Evolutionary conservation across 2,329 filamentous ascomycete species (phyloP).

Genomic region (Graphilbum ipis-grandicollis): DNA sequence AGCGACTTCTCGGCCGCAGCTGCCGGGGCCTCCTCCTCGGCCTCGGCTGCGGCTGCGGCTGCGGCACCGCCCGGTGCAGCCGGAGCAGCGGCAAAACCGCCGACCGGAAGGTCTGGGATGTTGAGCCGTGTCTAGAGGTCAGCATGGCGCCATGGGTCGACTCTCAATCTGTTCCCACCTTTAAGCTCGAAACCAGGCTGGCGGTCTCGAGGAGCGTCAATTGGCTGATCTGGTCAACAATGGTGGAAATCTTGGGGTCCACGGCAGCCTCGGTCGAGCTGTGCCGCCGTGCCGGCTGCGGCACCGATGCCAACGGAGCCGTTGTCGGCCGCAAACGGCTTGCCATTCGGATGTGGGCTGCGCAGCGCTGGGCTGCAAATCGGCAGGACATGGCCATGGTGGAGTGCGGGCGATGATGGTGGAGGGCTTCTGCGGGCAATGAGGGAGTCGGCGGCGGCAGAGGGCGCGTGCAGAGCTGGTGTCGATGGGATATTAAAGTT

Average conservation of each 20-base stretch:
- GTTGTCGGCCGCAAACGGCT: conserved; percentile 27
- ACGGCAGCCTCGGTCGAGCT: conserved; percentile 65
- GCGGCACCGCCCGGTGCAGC: conserved; percentile 37
- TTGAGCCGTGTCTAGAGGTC: conserved; percentile 64
- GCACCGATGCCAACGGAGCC: no score
- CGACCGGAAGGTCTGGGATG: conserved; percentile 93
- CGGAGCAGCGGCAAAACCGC: conserved; percentile 61
- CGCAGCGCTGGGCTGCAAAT: conserved; percentile 46
- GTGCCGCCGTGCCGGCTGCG: conserved; percentile 64
- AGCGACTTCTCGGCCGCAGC: conserved; percentile 90
- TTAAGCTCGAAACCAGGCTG: conserved; percentile 83
- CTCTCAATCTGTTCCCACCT: conserved; percentile 54
- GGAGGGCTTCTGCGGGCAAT: not conserved
- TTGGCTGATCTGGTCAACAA: conserved; percentile 97
- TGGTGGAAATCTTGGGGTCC: conserved; percentile 83
- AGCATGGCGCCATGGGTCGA: no score
- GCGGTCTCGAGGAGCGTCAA: conserved; percentile 96
- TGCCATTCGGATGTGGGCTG: conserved; percentile 39
- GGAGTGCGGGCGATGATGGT: not conserved
- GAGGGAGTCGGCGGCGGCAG: not conserved
- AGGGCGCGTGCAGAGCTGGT: no score
- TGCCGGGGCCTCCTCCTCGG: conserved; percentile 69
- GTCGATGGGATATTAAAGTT: not conserved
- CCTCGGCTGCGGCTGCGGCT: conserved; percentile 47
- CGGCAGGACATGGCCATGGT: conserved; percentile 47